These are phyloP conservation scores for Puccinia horiana DNA, from an alignment of 1,284 basidiomycete species.

Conservation along the genomic window DNA sequence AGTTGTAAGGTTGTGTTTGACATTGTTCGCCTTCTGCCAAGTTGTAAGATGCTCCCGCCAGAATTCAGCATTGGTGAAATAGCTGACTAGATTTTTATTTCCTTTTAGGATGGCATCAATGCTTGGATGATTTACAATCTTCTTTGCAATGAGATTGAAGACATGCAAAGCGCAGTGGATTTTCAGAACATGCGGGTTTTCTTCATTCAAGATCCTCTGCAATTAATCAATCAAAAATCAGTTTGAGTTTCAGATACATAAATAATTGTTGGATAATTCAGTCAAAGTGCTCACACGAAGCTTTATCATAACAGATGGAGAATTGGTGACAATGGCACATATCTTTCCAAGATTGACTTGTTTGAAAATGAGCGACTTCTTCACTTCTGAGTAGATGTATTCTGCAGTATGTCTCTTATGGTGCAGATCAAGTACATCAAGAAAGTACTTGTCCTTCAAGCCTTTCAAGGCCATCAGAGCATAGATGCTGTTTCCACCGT, in stretches of 20 bases:
- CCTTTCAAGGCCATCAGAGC: background rate
- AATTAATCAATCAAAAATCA: background rate
- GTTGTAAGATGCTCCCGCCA: conserved; percentile 10
- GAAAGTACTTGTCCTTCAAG: background rate
- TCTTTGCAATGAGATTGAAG: conserved; percentile 16
- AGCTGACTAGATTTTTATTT: background rate
- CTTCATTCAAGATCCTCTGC: conserved; percentile 7
- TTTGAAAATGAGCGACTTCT: background rate
- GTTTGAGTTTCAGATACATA: background rate
- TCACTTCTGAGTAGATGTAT: background rate
- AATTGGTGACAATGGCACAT: conserved; percentile 24
- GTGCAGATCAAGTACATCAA: conserved; percentile 16
- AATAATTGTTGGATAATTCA: too few relatives aligned
- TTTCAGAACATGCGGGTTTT: conserved; percentile 16
- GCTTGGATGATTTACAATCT: background rate
- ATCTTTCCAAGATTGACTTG: background rate
- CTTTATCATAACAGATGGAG: conserved; percentile 4
- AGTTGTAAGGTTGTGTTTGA: background rate
- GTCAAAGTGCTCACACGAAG: conserved; percentile 26
- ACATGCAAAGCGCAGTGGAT: conserved; percentile 19
- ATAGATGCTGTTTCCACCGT: conserved; percentile 8
- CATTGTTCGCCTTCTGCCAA: background rate
- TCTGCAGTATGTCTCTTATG: background rate
- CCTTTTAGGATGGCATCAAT: background rate
- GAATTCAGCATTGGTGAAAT: background rate